Base-by-base conservation (phyloP, 306 rosid species). In the Notholithocarpus densiflorus region DNA sequence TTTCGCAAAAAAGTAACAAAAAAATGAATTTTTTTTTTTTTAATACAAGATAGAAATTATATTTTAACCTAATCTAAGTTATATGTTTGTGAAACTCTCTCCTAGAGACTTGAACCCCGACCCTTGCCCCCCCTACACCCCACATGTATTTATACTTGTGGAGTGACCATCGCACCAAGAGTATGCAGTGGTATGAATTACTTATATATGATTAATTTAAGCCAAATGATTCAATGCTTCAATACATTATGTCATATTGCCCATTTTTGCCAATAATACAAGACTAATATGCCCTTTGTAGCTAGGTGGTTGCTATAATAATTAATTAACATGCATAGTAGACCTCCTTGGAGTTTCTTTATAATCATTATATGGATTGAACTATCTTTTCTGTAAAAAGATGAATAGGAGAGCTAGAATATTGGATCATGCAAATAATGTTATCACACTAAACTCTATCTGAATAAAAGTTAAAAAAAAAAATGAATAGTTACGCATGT, bases 1-100 rank as follows among this genome's bases (percentile, higher is more conserved):
- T 23, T 59, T 59, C 65, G 18, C 21, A 21, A 24, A 59, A 59
- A 59, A 59, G 65, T 23, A 59, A 57, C 45, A 12, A 48, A 48
- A 26, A 59, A 20, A 59, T 11, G 65, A 23, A 11, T 57, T 37
- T 1, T 2, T 34, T 31, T 29, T 29, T 37, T 37, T 37, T 37
- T 37, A 37, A 37, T 37, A 7, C 1, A 8, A 8, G 1, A 40
- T 40, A 40, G 0, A 37, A 37, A 37, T 37, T 37, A 0, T 40
- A 40, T 0, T 40, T 0, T 40, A 40, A 0, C 0, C 0, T 40
- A 8, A 40, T 8, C 0, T 40, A 40, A 7, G 3, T 8, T 40
- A 40, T 40, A 8, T 8, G 0, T 40, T 2, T 7, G 3, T 8
- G 0, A 40, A 40, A 40, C 1, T 40, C 2, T 2, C 1, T 8